Percentiles rank a stretch among this genome's conserved stretches.
phyloP scores from a whole-genome alignment of 768 basidiomycete species.

The Suillus lakei region DNA sequence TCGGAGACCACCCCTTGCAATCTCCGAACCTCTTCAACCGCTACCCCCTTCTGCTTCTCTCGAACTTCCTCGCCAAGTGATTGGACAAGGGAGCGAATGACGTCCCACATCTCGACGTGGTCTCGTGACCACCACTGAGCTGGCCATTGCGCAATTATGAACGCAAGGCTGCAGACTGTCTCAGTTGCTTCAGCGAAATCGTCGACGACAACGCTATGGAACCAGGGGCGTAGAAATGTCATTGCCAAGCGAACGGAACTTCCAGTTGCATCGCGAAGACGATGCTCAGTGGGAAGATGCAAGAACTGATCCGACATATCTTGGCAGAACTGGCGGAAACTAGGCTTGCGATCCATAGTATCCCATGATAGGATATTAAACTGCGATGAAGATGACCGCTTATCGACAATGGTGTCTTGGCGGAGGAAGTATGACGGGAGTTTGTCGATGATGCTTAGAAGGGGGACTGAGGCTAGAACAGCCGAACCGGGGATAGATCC shows the following conservation, averaged over 20 bases:
- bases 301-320: constrained; percentile 69
- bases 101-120: constrained; percentile 62
- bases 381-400: constrained; percentile 30
- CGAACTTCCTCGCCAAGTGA: constrained; percentile 70
- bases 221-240: constrained; percentile 72
- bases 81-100: constrained; percentile 61
- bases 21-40: constrained; percentile 50
- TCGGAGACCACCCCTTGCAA: constrained; percentile 55
- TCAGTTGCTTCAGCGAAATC: constrained; percentile 44
- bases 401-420: constrained; percentile 36
- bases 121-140: constrained; percentile 70
- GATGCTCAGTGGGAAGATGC: constrained; percentile 55
- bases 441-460: constrained; percentile 64
- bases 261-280: constrained; percentile 67
- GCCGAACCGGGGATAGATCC: constrained; percentile 69
- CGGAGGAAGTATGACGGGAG: constrained; percentile 73
- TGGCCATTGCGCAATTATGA: constrained; percentile 66
- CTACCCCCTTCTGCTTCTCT: constrained; percentile 48
- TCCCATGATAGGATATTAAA: constrained; percentile 56
- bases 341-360: constrained; percentile 59
- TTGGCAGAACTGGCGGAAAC: constrained; percentile 73
- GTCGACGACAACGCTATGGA: constrained; percentile 53
- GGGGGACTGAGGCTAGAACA: constrained; percentile 71
- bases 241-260: constrained; percentile 71
- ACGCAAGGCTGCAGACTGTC: constrained; percentile 48